Evolutionary conservation across 1,284 basidiomycete species (phyloP).

Genomic region (Ustilago sp.): DNA sequence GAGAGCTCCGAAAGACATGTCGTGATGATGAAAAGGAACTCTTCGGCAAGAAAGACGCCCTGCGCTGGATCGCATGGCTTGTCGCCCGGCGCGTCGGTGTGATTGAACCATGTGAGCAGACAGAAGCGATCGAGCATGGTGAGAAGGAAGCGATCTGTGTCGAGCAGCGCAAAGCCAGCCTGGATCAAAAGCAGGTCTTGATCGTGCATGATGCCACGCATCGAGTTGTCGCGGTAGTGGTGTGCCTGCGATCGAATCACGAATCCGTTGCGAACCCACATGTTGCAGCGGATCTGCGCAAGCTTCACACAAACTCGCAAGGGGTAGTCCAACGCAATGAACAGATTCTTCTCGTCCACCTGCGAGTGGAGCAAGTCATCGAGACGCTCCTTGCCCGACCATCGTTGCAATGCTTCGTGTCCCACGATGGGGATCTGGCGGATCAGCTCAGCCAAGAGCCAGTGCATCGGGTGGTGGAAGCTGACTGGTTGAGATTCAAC

Average conservation of each 20-base stretch:
- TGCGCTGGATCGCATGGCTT: constrained; percentile 77
- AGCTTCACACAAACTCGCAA: constrained; percentile 72
- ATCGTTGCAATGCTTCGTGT: constrained; percentile 27
- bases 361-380: constrained; percentile 37
- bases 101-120: constrained; percentile 79
- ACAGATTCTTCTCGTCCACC: constrained; percentile 51
- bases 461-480: constrained; percentile 94
- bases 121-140: constrained; percentile 91
- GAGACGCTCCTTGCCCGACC: constrained; percentile 33
- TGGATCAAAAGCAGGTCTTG: constrained; percentile 95
- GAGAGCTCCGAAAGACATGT: constrained; percentile 86
- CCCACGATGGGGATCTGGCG: constrained; percentile 72
- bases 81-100: constrained; percentile 70
- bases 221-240: constrained; percentile 95
- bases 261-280: constrained; percentile 98
- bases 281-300: constrained; percentile 91
- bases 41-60: constrained; percentile 87
- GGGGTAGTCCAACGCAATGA: constrained; percentile 62
- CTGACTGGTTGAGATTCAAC: constrained; percentile 72
- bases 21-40: constrained; percentile 88
- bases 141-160: constrained; percentile 83
- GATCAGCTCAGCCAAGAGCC: constrained; percentile 89
- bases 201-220: constrained; percentile 95
- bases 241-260: constrained; percentile 94
- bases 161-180: constrained; percentile 76